These are phyloP conservation scores for Pseudogymnoascus destructans DNA, from an alignment of 2,329 filamentous ascomycete genomes.

Conservation along the genomic window DNA sequence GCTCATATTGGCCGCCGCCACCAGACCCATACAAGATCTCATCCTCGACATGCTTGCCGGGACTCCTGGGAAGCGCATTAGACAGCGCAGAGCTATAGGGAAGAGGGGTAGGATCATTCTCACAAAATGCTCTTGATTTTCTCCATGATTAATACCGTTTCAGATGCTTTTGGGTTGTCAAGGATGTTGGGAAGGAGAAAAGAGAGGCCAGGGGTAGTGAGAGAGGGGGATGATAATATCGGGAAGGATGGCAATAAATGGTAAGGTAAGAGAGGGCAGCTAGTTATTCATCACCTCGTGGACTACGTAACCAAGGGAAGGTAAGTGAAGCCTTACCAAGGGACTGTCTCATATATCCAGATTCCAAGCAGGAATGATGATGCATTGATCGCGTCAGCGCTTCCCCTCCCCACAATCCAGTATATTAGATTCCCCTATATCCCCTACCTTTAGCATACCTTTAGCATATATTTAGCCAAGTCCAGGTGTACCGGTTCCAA, in stretches of 20 bases:
- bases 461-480: not conserved
- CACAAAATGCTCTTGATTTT: slow-evolving; percentile 26
- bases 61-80: slow-evolving; percentile 14
- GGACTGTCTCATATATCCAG: not conserved
- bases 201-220: not conserved
- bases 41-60: slow-evolving; percentile 20
- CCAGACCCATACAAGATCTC: slow-evolving; percentile 20
- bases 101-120: slow-evolving; percentile 7
- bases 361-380: not conserved
- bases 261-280: slow-evolving; percentile 2
- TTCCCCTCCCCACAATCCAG: not conserved
- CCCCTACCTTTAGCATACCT: slow-evolving; percentile 7
- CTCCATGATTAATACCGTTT: slow-evolving; percentile 21
- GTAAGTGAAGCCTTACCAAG: slow-evolving; percentile 2
- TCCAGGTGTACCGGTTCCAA: not conserved
- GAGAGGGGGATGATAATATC: not conserved
- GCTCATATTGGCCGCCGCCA: slow-evolving; percentile 10
- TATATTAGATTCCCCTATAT: slow-evolving; percentile 4
- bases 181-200: not conserved
- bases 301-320: slow-evolving; percentile 3
- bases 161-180: not conserved
- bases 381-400: slow-evolving; percentile 5
- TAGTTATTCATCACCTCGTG: slow-evolving; percentile 4
- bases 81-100: not conserved
- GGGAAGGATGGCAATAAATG: slow-evolving; percentile 1